These are phyloP conservation scores for Stagonosporopsis vannaccii DNA, from an alignment of 2,329 filamentous ascomycete species.

Conservation along the genomic window DNA sequence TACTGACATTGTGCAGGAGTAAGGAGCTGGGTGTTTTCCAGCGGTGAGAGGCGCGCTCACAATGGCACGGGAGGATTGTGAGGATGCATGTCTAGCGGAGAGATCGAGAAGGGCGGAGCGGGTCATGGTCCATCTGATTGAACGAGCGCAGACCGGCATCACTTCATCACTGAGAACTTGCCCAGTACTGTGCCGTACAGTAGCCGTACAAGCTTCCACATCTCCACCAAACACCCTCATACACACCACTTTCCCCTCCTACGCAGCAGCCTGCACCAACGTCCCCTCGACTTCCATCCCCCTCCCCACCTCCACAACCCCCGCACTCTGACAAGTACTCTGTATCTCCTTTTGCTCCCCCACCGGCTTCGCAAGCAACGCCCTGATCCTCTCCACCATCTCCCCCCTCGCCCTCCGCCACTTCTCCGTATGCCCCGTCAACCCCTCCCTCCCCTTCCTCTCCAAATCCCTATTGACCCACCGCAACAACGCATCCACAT, in stretches of 20 bases:
- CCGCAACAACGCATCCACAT: conserved; percentile 50
- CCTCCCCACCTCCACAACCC: not conserved
- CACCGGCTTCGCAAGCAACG: conserved; percentile 30
- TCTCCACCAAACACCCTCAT: not conserved
- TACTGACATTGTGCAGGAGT: conserved; percentile 36
- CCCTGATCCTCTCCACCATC: conserved; percentile 42
- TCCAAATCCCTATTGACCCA: conserved; percentile 50
- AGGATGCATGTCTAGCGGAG: no score
- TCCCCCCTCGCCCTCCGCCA: conserved; percentile 49
- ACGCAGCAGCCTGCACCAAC: conserved; percentile 1
- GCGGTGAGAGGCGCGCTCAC: no score
- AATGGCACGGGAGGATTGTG: no score
- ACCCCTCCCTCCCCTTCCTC: conserved; percentile 40
- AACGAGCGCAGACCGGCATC: no score
- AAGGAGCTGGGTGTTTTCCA: conserved; percentile 43
- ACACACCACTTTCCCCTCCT: not conserved
- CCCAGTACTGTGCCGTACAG: no score
- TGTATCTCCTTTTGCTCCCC: not conserved
- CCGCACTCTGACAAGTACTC: conserved; percentile 1
- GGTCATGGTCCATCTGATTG: no score
- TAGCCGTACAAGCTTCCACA: no score
- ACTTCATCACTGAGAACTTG: no score
- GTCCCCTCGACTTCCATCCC: not conserved
- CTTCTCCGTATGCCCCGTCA: conserved; percentile 25
- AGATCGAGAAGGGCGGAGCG: no score